Evolutionary conservation across 2,329 filamentous ascomycete genomes (phyloP).

Genomic region (Ophiostoma sp.): DNA sequence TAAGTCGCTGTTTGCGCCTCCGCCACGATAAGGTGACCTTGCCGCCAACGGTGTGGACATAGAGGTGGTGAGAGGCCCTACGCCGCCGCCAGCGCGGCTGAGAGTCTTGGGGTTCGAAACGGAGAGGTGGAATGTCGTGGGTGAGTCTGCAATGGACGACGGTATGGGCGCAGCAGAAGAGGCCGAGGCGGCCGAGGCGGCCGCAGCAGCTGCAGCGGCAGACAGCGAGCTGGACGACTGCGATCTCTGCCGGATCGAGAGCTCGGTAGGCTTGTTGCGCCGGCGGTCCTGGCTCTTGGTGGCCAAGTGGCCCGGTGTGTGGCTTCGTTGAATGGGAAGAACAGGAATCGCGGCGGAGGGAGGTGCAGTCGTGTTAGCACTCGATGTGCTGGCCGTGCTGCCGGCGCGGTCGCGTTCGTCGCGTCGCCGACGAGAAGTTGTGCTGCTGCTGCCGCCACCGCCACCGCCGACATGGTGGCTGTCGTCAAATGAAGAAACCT

Average conservation of each 20-base stretch:
- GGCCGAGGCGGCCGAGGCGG: constrained; percentile 7
- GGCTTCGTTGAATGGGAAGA: constrained; percentile 52
- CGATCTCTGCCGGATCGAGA: constrained; percentile 55
- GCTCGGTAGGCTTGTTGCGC: constrained; percentile 54
- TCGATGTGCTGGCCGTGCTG: constrained; percentile 36
- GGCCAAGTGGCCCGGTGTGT: constrained; percentile 62
- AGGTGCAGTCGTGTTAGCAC: constrained; percentile 23
- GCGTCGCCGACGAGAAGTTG: constrained; percentile 29
- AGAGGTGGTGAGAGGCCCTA: background rate
- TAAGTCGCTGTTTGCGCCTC: constrained; percentile 25
- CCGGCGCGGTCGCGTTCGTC: constrained; percentile 26
- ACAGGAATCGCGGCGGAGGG: constrained; percentile 39
- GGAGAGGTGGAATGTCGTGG: constrained; percentile 27
- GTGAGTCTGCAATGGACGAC: constrained; percentile 29
- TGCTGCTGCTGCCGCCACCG: constrained; percentile 32
- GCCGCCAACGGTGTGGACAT: constrained; percentile 18
- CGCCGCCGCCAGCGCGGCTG: background rate
- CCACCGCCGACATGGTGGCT: constrained; percentile 17
- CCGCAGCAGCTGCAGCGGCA: constrained; percentile 28
- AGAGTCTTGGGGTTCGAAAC: constrained; percentile 21
- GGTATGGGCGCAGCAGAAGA: constrained; percentile 32
- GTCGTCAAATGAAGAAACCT: background rate
- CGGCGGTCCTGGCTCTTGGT: constrained; percentile 57
- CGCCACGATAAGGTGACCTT: constrained; percentile 32
- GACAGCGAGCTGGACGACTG: constrained; percentile 46